Evolutionary conservation across 75 land plant genomes (phyloP).

Genomic region (Pinus albicaulis): DNA sequence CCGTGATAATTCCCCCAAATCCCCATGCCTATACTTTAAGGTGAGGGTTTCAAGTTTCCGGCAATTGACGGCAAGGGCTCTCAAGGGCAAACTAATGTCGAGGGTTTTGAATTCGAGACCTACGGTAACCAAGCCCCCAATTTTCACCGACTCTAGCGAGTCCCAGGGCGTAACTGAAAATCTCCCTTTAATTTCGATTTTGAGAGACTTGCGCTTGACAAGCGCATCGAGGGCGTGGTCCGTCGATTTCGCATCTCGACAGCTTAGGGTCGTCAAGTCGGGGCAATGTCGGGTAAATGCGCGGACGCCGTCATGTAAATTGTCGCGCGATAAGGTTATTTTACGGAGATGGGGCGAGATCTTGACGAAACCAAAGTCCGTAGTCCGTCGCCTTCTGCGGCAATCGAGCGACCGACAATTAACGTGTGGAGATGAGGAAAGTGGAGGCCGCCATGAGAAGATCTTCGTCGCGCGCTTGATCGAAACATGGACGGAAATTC

Average conservation of each 20-base stretch:
- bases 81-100: conserved; percentile 26
- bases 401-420: conserved; percentile 12
- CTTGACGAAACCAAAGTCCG: conserved; percentile 22
- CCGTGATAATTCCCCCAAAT: conserved; percentile 18
- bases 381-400: conserved; percentile 19
- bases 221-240: conserved; percentile 25
- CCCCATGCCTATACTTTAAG: conserved; percentile 22
- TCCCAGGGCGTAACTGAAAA: conserved; percentile 26
- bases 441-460: conserved; percentile 7
- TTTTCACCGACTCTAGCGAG: conserved; percentile 19
- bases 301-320: conserved; percentile 12
- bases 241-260: conserved; percentile 17
- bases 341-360: conserved; percentile 11
- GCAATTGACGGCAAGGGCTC: conserved; percentile 18
- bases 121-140: conserved; percentile 19
- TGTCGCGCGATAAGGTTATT: conserved; percentile 11
- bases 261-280: conserved; percentile 1
- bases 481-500: conserved; percentile 20
- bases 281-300: conserved; percentile 12
- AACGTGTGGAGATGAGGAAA: conserved; percentile 3
- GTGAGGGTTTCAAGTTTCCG: conserved; percentile 9
- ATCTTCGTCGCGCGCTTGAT: conserved; percentile 23
- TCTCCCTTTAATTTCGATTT: conserved; percentile 28
- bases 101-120: conserved; percentile 19
- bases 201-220: conserved; percentile 7